These are phyloP conservation scores for Trichopus zeylanicus DNA, from an alignment of 116 monocot species.

Conservation along the genomic window DNA sequence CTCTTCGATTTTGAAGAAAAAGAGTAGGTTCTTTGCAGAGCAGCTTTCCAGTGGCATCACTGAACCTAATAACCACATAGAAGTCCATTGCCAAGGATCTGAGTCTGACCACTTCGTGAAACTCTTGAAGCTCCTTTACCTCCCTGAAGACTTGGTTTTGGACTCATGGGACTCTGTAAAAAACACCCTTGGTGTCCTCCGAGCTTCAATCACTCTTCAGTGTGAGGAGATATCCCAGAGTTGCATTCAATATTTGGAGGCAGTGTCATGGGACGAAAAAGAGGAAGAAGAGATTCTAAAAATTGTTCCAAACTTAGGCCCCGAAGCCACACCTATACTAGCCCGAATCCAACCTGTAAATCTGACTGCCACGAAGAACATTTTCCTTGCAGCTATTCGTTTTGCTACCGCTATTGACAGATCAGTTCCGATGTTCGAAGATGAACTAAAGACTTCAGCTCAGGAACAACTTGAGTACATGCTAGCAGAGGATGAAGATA, in stretches of 20 bases:
- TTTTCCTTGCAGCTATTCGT: constrained; percentile 77
- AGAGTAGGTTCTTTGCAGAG: constrained; percentile 72
- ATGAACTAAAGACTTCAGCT: constrained; percentile 83
- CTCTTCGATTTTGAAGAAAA: constrained; percentile 42
- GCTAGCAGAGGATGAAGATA: constrained; percentile 74
- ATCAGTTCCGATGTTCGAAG: constrained; percentile 47
- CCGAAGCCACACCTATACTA: constrained; percentile 36
- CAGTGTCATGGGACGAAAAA: constrained; percentile 89
- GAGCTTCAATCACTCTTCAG: constrained; percentile 48
- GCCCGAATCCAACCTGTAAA: constrained; percentile 57
- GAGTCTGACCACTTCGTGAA: constrained; percentile 67
- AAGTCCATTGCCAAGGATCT: constrained; percentile 32
- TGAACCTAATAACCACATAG: constrained; percentile 33
- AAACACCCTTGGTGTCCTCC: constrained; percentile 67
- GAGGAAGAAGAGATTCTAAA: constrained; percentile 89
- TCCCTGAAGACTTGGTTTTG: constrained; percentile 37
- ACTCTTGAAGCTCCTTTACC: constrained; percentile 64
- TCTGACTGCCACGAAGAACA: constrained; percentile 56
- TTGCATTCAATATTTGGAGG: constrained; percentile 76
- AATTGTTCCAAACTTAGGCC: constrained; percentile 45
- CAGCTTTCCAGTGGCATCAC: constrained; percentile 22
- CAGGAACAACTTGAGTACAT: constrained; percentile 94
- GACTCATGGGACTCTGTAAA: constrained; percentile 67
- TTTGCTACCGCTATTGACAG: constrained; percentile 46
- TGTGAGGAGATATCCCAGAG: constrained; percentile 48